A percentile compares a stretch with the other conserved stretches of the same genome.
Conservation (phyloP, 495 filamentous ascomycete species). For the Cairneyella variabilis region DNA sequence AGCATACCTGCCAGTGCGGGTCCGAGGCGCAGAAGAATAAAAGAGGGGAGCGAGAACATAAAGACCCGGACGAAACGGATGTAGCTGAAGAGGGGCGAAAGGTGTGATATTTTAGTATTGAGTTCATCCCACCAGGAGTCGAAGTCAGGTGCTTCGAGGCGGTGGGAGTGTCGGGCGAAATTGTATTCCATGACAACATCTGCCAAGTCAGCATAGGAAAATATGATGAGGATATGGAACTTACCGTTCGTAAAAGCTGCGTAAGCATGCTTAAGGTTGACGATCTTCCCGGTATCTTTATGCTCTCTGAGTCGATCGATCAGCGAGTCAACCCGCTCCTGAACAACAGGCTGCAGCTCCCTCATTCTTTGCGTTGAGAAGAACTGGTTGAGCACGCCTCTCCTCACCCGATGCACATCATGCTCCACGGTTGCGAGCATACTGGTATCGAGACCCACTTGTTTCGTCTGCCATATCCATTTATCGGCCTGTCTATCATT, state of each 20-base stretch:
- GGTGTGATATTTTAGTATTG: neutral
- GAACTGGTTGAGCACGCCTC: neutral
- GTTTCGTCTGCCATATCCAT: neutral
- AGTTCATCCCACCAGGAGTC: neutral
- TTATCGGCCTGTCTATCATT: neutral
- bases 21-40: too few species aligned
- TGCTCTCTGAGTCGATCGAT: neutral
- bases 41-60: too few species aligned
- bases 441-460: neutral
- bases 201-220: neutral
- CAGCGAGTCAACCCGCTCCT: neutral
- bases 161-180: neutral
- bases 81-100: neutral
- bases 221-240: neutral
- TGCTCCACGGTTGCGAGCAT: neutral
- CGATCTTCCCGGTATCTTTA: neutral
- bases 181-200: slow-evolving; percentile 1
- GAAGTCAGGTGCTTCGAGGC: slow-evolving; percentile 3
- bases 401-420: neutral
- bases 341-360: neutral
- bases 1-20: too few species aligned
- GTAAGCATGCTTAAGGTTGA: slow-evolving; percentile 1
- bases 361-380: neutral
- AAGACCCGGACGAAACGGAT: slow-evolving; percentile 2
- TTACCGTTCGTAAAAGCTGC: slow-evolving; percentile 6